Evolutionary conservation across 192 early-diverging fungal genomes (phyloP), one percentile per base, ranked within the genome.

Genomic region (Dissophora globulifera): DNA sequence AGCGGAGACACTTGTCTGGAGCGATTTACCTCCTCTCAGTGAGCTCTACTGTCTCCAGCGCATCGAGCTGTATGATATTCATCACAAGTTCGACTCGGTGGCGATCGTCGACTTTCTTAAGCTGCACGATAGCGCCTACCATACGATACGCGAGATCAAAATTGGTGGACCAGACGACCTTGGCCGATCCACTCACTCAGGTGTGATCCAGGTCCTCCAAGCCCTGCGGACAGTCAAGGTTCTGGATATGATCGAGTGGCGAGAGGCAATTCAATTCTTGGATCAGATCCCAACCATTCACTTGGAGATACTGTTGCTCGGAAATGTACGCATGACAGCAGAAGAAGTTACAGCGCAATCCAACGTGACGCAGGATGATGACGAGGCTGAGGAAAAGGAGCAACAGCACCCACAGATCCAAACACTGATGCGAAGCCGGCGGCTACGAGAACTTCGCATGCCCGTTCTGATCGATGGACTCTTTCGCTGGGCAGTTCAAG

Each of bases 161-260:
- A 31, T 72, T 8, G 69, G 69, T 8, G 69, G 69, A 46, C 58
- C 61, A 19, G 55, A 64, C 31, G 69, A 72, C 20, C 1, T 72
- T 1, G 69, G 60, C 4, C 41, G 54, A 27, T 57, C 54, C 6
- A 57, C 60, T 8, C 32, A 49, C 7, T 51, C 69, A 50, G 54
- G 54, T 3, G 46, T 72, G n/a, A 51, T 72, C 16, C 41, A 20
- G 30, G 57, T 72, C 30, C 19, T 72, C 1, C 55, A 57, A n/a
- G 23, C 31, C 35, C 46, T 63, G 29, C 48, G 30, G 25, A 51
- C 45, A 19, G 22, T 72, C 53, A 62, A 52, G 40, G 60, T 63
- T 0, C 17, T 72, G 61, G 69, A 72, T 25, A 72, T 72, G 69
- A 61, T 41, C n/a, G 60, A 72, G 19, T 72, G 69, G 69, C 33